Evolutionary conservation across 352 stramenopile species (phyloP).

Genomic region (Phytopythium litorale): DNA sequence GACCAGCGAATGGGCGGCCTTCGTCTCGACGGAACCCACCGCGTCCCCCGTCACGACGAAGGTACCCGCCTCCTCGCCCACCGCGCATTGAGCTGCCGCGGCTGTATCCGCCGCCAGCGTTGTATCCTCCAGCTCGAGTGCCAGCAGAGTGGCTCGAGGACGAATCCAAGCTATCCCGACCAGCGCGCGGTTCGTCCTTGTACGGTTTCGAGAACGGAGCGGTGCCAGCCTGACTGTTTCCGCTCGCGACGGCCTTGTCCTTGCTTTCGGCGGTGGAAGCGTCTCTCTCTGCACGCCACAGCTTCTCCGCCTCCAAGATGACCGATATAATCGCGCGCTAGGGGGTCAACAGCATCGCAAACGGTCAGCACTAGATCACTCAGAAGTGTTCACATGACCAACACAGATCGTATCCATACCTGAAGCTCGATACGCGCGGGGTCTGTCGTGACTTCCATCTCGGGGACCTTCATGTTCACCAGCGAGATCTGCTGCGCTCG

Average conservation of each 20-base stretch:
- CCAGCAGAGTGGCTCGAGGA: slow-evolving; percentile 33
- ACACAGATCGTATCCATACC: slow-evolving; percentile 20
- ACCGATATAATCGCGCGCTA: slow-evolving; percentile 65
- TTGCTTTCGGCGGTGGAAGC: slow-evolving; percentile 10
- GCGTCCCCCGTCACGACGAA: not conserved
- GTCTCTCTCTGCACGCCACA: slow-evolving; percentile 52
- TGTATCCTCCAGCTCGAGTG: not conserved
- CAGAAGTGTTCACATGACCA: no score
- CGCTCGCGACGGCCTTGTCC: slow-evolving; percentile 3
- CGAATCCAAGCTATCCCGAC: slow-evolving; percentile 32
- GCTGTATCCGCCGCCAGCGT: not conserved
- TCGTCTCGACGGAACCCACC: slow-evolving; percentile 2
- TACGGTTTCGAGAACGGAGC: not conserved
- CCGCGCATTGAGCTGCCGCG: slow-evolving; percentile 2
- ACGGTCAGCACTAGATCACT: not conserved
- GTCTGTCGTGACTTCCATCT: slow-evolving; percentile 59
- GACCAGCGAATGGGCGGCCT: not conserved
- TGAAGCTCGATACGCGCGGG: slow-evolving; percentile 35
- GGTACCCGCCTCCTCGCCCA: not conserved
- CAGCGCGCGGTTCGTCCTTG: slow-evolving; percentile 5
- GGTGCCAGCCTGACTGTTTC: not conserved
- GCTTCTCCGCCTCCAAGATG: slow-evolving; percentile 64
- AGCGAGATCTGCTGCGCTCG: slow-evolving; percentile 70
- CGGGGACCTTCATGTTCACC: slow-evolving; percentile 67
- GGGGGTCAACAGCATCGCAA: slow-evolving; percentile 5